These are phyloP conservation scores for Botrytis cinerea DNA, from an alignment of 2,329 filamentous ascomycete genomes.

Conservation along the genomic window DNA sequence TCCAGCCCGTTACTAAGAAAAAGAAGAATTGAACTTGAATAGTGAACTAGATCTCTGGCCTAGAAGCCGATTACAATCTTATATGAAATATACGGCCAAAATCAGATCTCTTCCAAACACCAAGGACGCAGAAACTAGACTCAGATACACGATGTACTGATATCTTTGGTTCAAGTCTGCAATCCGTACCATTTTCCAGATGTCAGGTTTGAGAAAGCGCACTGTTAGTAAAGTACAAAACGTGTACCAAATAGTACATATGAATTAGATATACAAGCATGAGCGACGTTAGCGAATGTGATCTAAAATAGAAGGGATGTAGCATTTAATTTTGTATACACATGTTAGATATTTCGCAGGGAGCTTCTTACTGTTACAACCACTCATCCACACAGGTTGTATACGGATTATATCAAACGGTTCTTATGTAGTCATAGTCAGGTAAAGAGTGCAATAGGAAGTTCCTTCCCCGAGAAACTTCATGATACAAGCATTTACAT, in stretches of 20 bases:
- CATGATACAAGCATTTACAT: neutral
- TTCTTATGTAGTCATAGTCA: neutral
- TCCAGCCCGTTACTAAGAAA: too few species aligned
- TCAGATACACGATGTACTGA: neutral
- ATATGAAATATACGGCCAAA: neutral
- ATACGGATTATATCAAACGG: neutral
- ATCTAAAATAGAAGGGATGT: neutral
- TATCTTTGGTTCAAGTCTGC: neutral
- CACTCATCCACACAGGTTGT: neutral
- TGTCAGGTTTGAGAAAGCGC: neutral
- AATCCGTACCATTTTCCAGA: rapidly evolving
- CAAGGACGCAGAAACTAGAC: neutral
- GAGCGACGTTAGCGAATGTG: neutral
- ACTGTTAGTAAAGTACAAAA: neutral
- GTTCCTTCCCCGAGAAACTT: neutral
- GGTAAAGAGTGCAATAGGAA: neutral
- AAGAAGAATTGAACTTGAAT: too few species aligned
- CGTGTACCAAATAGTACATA: neutral
- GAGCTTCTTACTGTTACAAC: neutral
- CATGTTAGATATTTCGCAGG: neutral
- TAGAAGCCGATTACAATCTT: neutral
- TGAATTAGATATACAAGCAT: neutral
- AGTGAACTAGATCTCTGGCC: too few species aligned
- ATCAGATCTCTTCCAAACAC: neutral
- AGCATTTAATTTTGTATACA: neutral